Conservation (phyloP, 1,284 basidiomycete species). For the Fomitopsis pinicola region DNA sequence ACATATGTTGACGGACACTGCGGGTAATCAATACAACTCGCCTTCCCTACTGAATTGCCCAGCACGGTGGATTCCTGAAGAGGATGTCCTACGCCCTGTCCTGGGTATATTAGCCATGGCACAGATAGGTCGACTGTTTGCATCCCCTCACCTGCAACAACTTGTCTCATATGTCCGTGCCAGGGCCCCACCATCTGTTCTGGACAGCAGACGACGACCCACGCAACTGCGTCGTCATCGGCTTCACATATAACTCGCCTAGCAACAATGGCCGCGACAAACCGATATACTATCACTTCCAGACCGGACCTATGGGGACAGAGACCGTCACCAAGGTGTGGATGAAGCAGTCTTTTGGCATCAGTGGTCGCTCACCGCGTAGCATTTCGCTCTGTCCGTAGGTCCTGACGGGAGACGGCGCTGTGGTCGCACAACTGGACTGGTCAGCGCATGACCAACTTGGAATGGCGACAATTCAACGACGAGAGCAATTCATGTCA, state of each 20-base stretch:
- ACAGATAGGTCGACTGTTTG: background rate
- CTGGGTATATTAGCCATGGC: constrained; percentile 1
- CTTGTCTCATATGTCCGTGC: background rate
- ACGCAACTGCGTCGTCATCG: constrained; percentile 61
- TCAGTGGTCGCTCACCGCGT: background rate
- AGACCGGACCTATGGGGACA: constrained; percentile 35
- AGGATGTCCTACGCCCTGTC: background rate
- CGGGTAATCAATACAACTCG: constrained; percentile 4
- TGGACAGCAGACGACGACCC: constrained; percentile 69
- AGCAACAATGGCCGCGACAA: constrained; percentile 36
- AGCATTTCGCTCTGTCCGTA: constrained; percentile 6
- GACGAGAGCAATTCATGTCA: constrained; percentile 55
- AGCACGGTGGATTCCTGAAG: background rate
- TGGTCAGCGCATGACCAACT: constrained; percentile 55
- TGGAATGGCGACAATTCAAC: constrained; percentile 52
- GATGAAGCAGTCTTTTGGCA: background rate
- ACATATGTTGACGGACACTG: background rate
- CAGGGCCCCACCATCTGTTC: constrained; percentile 44
- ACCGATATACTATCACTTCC: constrained; percentile 62
- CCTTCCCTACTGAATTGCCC: constrained; percentile 3
- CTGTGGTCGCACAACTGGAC: constrained; percentile 54
- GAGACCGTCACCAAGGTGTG: constrained; percentile 48
- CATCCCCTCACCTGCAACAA: background rate
- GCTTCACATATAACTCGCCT: constrained; percentile 21
- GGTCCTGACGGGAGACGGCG: constrained; percentile 42